Conservation (phyloP, 441 rosid genomes). For the Erodium trifolium region DNA sequence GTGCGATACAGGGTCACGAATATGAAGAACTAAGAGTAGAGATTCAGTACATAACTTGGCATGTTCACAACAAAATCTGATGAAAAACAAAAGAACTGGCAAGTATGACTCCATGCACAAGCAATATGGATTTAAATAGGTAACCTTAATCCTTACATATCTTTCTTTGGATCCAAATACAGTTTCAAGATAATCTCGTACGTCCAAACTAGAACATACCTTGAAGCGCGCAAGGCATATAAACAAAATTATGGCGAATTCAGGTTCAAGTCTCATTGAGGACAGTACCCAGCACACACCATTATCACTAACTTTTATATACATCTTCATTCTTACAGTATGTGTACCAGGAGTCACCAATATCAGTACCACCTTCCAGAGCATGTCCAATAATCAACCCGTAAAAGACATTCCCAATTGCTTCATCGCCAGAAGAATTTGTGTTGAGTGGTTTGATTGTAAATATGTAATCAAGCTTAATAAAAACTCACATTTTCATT, state of each 20-base stretch:
- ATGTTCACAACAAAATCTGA: too few relatives aligned
- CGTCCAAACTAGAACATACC: too few relatives aligned
- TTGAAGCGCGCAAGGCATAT: background rate
- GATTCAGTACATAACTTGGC: too few relatives aligned
- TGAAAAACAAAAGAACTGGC: too few relatives aligned
- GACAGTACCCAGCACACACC: background rate
- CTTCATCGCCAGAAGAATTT: background rate
- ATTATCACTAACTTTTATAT: background rate
- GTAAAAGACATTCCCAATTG: background rate
- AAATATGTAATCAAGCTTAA: background rate
- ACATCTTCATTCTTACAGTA: background rate
- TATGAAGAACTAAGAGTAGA: too few relatives aligned
- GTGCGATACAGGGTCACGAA: too few relatives aligned
- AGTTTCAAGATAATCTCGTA: too few relatives aligned
- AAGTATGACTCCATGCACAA: too few relatives aligned
- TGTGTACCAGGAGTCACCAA: background rate
- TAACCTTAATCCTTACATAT: too few relatives aligned
- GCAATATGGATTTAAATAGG: too few relatives aligned
- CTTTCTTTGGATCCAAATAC: too few relatives aligned
- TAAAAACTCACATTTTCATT: too few relatives aligned
- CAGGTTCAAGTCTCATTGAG: background rate
- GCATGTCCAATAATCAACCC: background rate
- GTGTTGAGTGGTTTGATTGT: background rate
- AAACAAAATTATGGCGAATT: background rate
- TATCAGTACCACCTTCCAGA: background rate